phyloP scores from a whole-genome alignment of 2,329 filamentous ascomycete genomes.

The Orbilia oligospora region DNA sequence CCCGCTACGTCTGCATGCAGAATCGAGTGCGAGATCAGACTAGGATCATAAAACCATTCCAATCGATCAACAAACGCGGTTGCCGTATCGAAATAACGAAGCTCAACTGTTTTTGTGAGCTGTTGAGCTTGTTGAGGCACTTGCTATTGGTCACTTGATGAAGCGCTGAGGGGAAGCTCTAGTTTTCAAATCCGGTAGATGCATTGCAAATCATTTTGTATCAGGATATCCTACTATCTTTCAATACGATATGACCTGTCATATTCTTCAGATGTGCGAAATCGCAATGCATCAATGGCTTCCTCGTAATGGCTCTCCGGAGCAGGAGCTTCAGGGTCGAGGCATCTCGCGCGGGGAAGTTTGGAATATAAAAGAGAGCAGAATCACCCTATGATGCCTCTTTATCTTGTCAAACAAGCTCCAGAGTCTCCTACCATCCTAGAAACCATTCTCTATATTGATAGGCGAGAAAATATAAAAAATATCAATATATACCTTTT shows the following conservation, averaged over 20 bases:
- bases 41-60: background rate
- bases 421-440: background rate
- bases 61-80: conserved; percentile 1
- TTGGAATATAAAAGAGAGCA: background rate
- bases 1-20: background rate
- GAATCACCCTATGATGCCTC: background rate
- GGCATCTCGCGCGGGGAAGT: too few relatives aligned
- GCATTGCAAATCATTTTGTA: conserved; percentile 15
- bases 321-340: background rate
- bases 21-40: background rate
- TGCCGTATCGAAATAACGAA: background rate
- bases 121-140: background rate
- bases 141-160: background rate
- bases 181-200: conserved; percentile 1
- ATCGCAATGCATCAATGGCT: background rate
- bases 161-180: conserved; percentile 10
- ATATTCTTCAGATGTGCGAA: background rate
- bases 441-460: too few relatives aligned
- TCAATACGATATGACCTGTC: background rate
- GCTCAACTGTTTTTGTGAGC: background rate
- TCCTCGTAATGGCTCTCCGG: background rate
- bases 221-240: background rate
- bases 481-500: too few relatives aligned
- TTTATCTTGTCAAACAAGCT: background rate
- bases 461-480: too few relatives aligned